Percentiles rank a stretch among this genome's conserved stretches.
These are phyloP conservation scores for Amanita brunnescens DNA, from an alignment of 768 basidiomycete species.

Conservation along the genomic window DNA sequence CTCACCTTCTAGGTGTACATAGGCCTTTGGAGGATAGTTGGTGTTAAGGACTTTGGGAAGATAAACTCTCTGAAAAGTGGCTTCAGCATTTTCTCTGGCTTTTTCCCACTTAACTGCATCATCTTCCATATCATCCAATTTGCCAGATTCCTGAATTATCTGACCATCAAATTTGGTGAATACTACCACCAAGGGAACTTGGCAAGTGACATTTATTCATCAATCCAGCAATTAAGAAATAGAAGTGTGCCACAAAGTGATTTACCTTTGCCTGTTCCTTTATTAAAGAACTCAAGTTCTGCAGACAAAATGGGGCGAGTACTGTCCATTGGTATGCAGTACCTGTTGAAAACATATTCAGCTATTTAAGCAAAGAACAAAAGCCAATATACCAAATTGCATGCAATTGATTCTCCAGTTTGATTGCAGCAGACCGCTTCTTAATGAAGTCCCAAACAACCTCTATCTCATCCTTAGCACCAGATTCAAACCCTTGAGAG, in stretches of 20 bases:
- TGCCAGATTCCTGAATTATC: conserved; percentile 12
- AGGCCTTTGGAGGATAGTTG: conserved; percentile 12
- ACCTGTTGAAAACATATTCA: not conserved
- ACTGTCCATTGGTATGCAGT: not conserved
- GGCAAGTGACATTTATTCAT: not conserved
- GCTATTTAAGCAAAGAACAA: too few relatives aligned
- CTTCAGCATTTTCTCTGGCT: conserved; percentile 7
- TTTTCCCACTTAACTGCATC: conserved; percentile 8
- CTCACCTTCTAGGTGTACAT: conserved; percentile 13
- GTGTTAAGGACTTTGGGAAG: conserved; percentile 9
- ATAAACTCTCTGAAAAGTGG: conserved; percentile 12
- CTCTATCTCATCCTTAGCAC: too few relatives aligned
- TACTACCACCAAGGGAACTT: conserved; percentile 30
- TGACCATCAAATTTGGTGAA: conserved; percentile 31
- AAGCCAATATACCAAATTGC: not conserved
- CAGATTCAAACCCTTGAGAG: too few relatives aligned
- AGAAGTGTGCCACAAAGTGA: not conserved
- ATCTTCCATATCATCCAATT: not conserved
- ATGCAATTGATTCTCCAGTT: too few relatives aligned
- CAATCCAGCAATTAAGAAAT: not conserved
- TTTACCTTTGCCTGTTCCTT: conserved; percentile 6
- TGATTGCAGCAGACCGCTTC: too few relatives aligned
- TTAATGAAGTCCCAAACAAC: too few relatives aligned
- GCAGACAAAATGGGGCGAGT: not conserved
- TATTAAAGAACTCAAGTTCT: not conserved